Evolutionary conservation across 805 yeast genomes (phyloP), one percentile per base, ranked within the genome.

Genomic region (Wickerhamomyces ciferrii): DNA sequence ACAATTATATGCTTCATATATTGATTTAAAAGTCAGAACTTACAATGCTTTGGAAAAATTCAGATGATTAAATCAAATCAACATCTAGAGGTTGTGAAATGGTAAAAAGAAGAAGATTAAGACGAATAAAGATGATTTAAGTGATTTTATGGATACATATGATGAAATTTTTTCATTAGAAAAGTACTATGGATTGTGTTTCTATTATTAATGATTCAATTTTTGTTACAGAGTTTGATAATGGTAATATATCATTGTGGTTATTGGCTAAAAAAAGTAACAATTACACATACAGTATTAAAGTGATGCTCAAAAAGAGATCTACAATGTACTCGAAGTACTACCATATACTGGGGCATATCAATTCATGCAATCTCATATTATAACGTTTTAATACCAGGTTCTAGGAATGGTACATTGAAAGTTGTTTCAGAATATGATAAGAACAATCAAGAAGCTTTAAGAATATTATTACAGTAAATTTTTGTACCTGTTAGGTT

Each of bases 21-120:
- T 89, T 1, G 99, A 94, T 65, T 78, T 90, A 59, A 84, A 91
- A 55, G 84, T 94, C 53, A 79, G 97, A 62, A 87, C 96, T 0
- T 94, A 79, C 92, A 10, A 85, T 95, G 84, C 71, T 87, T 56
- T 94, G 99, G 99, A 94, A 94, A 64, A 89, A 94, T 53, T 81
- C 96, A 23, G 99, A 94, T 58, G 99, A n/a, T n/a, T n/a, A 94
- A 68, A 82, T 96, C 1, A 80, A 97, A 61, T 76, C 94, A 58
- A 90, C 97, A 0, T 92, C 92, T 65, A 78, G 96, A 61, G 96
- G 96, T 50, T 96, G 95, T 48, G 96, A 89, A 59, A 51, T 66
- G 56, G 53, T 67, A 53, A 67, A 69, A 53, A n/a, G n/a, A n/a
- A n/a, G n/a, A 66, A 61, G 63, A 48, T 63, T 54, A 61, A 55